These are phyloP conservation scores for Aristolochia californica DNA, from an alignment of 164 flowering plant genomes.

Conservation along the genomic window DNA sequence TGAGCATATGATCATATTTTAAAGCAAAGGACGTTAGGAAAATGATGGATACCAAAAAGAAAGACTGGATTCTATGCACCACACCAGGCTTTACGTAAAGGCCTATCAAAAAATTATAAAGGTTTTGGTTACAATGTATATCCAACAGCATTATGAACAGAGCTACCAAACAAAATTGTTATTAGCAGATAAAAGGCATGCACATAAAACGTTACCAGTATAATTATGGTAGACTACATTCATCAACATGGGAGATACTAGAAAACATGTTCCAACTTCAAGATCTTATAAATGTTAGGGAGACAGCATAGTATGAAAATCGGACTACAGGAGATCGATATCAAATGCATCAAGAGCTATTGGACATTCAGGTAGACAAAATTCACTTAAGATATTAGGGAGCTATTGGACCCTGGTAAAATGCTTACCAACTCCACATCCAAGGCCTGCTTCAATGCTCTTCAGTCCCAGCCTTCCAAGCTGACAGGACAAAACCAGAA, in stretches of 20 bases:
- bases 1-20: not conserved
- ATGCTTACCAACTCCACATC: conserved; percentile 87
- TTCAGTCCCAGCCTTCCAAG: conserved; percentile 69
- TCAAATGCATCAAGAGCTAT: not conserved
- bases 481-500: conserved; percentile 20
- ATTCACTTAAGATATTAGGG: not conserved
- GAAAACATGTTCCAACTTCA: too few species aligned
- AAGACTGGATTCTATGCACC: conserved; percentile 46
- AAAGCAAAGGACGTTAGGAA: not conserved
- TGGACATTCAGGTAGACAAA: not conserved
- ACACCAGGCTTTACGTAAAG: conserved; percentile 82
- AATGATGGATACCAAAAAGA: conserved; percentile 35
- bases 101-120: conserved; percentile 34
- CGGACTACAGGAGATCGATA: too few species aligned
- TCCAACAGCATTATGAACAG: too few species aligned
- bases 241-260: too few species aligned
- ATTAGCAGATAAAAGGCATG: too few species aligned
- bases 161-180: too few species aligned
- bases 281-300: too few species aligned
- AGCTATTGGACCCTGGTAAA: not conserved
- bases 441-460: conserved; percentile 74
- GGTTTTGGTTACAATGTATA: not conserved
- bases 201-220: too few species aligned
- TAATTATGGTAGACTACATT: too few species aligned
- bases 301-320: too few species aligned